Percentiles rank a stretch among this genome's conserved stretches.
Conservation (phyloP, 2,329 filamentous ascomycete genomes). For the Stromatinia cepivora region DNA sequence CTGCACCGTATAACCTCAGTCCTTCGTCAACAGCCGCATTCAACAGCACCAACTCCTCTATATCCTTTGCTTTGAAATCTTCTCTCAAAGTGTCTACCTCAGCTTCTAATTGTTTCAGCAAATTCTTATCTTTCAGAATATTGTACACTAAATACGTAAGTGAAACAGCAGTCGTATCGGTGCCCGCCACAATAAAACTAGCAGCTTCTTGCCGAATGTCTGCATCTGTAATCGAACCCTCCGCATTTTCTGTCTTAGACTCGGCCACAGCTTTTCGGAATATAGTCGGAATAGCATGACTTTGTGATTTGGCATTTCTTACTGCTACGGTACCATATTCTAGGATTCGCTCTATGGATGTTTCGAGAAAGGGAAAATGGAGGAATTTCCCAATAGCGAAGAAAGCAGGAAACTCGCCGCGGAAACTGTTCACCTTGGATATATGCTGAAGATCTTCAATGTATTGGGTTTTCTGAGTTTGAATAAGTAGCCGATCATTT, state of each 20-base stretch:
- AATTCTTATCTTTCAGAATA: background rate
- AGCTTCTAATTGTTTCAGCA: background rate
- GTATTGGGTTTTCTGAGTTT: background rate
- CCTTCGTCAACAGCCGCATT: conserved; percentile 42
- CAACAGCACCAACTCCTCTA: conserved; percentile 37
- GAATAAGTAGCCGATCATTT: background rate
- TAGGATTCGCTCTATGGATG: accelerated
- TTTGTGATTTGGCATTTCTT: conserved; percentile 36
- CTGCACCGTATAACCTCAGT: conserved; percentile 42
- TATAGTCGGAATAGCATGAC: background rate
- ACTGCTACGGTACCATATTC: conserved; percentile 1
- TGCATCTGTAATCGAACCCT: background rate
- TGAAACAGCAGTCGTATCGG: conserved; percentile 22
- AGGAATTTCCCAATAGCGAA: background rate
- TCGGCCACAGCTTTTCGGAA: conserved; percentile 14
- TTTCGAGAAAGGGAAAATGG: background rate
- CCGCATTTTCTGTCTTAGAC: background rate
- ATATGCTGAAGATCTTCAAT: background rate
- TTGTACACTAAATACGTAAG: conserved; percentile 18
- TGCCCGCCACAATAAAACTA: conserved; percentile 13
- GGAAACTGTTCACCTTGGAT: accelerated
- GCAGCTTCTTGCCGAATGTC: background rate
- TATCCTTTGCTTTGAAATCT: conserved; percentile 22
- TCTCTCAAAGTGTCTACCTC: background rate
- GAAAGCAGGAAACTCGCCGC: background rate